Evolutionary conservation across 345 rosid genomes (phyloP).

Genomic region (Brassica nigra): DNA sequence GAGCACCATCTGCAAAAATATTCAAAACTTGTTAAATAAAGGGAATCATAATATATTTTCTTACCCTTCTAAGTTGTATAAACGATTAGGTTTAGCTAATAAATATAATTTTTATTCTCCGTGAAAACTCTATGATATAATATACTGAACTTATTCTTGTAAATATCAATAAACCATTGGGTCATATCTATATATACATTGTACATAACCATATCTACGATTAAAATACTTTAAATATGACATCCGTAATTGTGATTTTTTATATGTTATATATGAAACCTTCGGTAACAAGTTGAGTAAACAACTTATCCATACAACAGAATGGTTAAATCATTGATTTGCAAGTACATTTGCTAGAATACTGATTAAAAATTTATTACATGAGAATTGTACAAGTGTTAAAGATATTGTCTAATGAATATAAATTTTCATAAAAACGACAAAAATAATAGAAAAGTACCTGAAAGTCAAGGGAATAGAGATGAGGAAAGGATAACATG

Average conservation of each 20-base stretch:
- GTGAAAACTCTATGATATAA: background rate
- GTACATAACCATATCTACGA: background rate
- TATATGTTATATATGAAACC: background rate
- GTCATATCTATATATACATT: background rate
- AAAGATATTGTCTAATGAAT: background rate
- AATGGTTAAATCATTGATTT: background rate
- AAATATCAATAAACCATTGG: background rate
- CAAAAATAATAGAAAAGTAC: slow-evolving; percentile 13
- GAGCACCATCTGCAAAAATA: slow-evolving; percentile 57
- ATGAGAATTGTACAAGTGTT: background rate
- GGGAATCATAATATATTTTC: background rate
- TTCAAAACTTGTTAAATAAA: background rate
- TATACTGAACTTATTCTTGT: background rate
- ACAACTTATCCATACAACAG: background rate
- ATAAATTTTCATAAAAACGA: background rate
- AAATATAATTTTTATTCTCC: background rate
- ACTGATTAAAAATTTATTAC: background rate
- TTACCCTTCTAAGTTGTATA: background rate
- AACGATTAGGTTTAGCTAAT: background rate
- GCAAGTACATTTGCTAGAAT: background rate
- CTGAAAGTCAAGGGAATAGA: slow-evolving; percentile 61
- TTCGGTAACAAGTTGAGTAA: background rate
- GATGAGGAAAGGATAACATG: slow-evolving; percentile 53
- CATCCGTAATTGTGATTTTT: background rate
- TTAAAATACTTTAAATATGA: background rate